phyloP scores from a whole-genome alignment of 2,329 filamentous ascomycete genomes.

The Ascochyta rabiei region DNA sequence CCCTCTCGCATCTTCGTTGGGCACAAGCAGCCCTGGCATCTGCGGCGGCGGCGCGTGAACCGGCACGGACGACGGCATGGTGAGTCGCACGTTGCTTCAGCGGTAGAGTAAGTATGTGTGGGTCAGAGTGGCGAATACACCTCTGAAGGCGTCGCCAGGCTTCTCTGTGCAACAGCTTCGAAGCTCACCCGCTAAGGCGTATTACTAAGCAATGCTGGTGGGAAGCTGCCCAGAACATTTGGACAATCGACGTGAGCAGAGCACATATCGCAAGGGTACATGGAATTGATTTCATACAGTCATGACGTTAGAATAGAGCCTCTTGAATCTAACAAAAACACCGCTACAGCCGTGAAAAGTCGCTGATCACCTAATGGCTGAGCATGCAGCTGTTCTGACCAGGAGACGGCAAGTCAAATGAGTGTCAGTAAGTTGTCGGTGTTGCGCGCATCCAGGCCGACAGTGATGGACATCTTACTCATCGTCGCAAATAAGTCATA shows the following conservation, averaged over 20 bases:
- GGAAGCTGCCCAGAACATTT: background rate
- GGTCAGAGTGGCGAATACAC: background rate
- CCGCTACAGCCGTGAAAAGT: background rate
- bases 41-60: conserved; percentile 40
- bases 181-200: background rate
- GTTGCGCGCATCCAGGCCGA: background rate
- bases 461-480: too few relatives aligned
- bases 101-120: background rate
- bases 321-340: background rate
- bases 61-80: conserved; percentile 27
- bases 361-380: background rate
- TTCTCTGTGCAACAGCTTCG: conserved; percentile 4
- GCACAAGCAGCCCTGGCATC: conserved; percentile 42
- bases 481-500: too few relatives aligned
- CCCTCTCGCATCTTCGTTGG: conserved; percentile 39
- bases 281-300: too few relatives aligned
- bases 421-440: background rate
- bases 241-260: too few relatives aligned
- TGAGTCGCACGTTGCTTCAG: background rate
- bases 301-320: too few relatives aligned
- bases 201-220: conserved; percentile 6
- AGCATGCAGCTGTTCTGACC: background rate
- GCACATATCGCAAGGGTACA: too few relatives aligned
- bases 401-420: background rate
- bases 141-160: background rate